Base-by-base conservation (phyloP, 139 green algal genomes). In the Desmodesmus armatus region DNA sequence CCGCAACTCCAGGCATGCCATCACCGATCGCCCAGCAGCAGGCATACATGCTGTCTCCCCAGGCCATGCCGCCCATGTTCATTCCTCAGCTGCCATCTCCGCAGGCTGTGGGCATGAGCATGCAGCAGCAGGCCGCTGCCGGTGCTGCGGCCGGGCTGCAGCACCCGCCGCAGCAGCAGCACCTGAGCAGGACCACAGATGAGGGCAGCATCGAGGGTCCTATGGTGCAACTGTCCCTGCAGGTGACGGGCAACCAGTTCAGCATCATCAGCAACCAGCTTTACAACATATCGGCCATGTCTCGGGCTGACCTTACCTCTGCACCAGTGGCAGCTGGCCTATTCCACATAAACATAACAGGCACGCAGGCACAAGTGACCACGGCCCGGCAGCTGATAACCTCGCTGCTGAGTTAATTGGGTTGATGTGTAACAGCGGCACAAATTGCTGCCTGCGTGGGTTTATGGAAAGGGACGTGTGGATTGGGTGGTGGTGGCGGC, bases 251-350 rank as follows among this genome's bases (percentile, higher is more conserved):
- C 1, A 0, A 17, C 25, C 66, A 86, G 66, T 73, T 80, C 47
- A 41, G 51, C 23, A 29, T 33, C 47, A 1, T 86, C 33, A 79
- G 9, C 6, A 15, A 15, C 2, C 49, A 79, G 47, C 37, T 86
- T 6, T 86, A 78, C 33, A 62, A 33, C n/a, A 62, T 87, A 17
- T 31, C 44, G 21, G 44, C 70, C 27, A 82, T 87, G 40, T 76
- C 70, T 0, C 55, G 82, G 0, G 53, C 39, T 0, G n/a, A 81
- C 29, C 19, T 87, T 6, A 47, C 15, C 63, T 66, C 51, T 15
- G 37, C 53, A n/a, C 51, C 82, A 3, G 70, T 65, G 4, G 71
- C 37, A 5, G 35, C 37, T 6, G 82, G 82, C 6, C 19, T 82
- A 7, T 87, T 72, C 41, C 76, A 62, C n/a, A 17, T 87, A 1